These are phyloP conservation scores for Ambrosia hybrid DNA, from an alignment of 140 eudicot genomes.

Conservation along the genomic window DNA sequence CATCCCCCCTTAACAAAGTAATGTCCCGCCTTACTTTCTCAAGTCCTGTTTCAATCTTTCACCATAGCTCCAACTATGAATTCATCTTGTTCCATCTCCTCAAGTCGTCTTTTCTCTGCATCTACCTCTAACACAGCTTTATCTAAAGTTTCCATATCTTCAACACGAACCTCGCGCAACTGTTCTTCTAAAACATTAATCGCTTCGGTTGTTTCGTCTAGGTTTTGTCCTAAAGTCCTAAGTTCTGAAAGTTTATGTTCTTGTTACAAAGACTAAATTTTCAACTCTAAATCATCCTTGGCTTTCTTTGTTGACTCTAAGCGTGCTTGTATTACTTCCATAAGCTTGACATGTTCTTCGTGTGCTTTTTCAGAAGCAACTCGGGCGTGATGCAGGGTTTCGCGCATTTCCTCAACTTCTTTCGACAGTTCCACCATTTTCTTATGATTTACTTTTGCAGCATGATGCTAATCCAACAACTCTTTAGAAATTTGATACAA, in stretches of 20 bases:
- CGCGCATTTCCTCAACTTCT: conserved; percentile 51
- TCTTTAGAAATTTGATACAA: conserved; percentile 25
- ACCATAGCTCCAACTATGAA: conserved; percentile 31
- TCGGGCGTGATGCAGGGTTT: conserved; percentile 52
- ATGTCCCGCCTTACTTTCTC: conserved; percentile 46
- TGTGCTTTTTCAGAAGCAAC: conserved; percentile 45
- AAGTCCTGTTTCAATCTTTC: conserved; percentile 46
- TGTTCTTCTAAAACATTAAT: conserved; percentile 54
- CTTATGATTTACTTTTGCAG: conserved; percentile 45
- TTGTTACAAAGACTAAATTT: conserved; percentile 41
- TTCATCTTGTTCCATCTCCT: conserved; percentile 47
- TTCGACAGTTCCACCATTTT: conserved; percentile 46
- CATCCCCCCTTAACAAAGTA: conserved; percentile 39
- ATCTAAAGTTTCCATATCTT: conserved; percentile 43
- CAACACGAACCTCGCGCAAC: conserved; percentile 39
- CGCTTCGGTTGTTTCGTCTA: conserved; percentile 55
- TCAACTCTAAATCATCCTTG: conserved; percentile 42
- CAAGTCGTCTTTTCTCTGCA: conserved; percentile 41
- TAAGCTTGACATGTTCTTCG: conserved; percentile 45
- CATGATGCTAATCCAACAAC: conserved; percentile 71
- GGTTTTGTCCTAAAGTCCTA: conserved; percentile 44
- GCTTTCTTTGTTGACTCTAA: conserved; percentile 30
- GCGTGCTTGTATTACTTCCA: conserved; percentile 45
- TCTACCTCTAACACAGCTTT: conserved; percentile 46
- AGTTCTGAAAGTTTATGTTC: conserved; percentile 40